phyloP scores from a whole-genome alignment of 306 rosid genomes.

The Dryas drummondii region DNA sequence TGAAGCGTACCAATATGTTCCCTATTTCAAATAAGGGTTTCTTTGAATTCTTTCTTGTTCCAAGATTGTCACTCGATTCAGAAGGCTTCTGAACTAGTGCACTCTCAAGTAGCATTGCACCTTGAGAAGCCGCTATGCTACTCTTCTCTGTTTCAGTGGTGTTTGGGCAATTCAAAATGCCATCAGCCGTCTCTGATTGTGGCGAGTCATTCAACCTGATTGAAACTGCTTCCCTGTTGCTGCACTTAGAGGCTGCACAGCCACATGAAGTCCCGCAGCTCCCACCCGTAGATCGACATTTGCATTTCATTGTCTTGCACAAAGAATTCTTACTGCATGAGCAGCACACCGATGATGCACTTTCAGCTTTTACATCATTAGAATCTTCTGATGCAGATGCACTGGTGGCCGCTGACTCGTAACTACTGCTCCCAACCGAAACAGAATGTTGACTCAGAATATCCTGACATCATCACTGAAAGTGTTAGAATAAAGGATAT shows the following conservation, averaged over 20 bases:
- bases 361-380: constrained; percentile 33
- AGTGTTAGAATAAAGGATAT: constrained; percentile 6
- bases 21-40: constrained; percentile 77
- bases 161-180: constrained; percentile 26
- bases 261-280: constrained; percentile 82
- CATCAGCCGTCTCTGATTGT: constrained; percentile 37
- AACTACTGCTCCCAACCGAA: constrained; percentile 37
- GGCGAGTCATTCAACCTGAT: constrained; percentile 29
- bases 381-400: constrained; percentile 42
- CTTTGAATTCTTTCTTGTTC: constrained; percentile 62
- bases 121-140: constrained; percentile 39
- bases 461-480: constrained; percentile 37
- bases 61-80: constrained; percentile 34
- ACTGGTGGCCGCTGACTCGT: constrained; percentile 25
- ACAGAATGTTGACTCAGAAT: constrained; percentile 39
- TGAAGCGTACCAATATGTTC: constrained; percentile 59
- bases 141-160: constrained; percentile 24
- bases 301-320: constrained; percentile 87
- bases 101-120: constrained; percentile 55
- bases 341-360: constrained; percentile 57
- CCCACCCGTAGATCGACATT: constrained; percentile 75
- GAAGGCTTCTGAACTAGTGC: constrained; percentile 56
- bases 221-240: constrained; percentile 52
- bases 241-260: constrained; percentile 64
- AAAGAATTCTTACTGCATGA: constrained; percentile 73